Conservation (phyloP, 768 basidiomycete species). For the Tephrocybe rancida region DNA sequence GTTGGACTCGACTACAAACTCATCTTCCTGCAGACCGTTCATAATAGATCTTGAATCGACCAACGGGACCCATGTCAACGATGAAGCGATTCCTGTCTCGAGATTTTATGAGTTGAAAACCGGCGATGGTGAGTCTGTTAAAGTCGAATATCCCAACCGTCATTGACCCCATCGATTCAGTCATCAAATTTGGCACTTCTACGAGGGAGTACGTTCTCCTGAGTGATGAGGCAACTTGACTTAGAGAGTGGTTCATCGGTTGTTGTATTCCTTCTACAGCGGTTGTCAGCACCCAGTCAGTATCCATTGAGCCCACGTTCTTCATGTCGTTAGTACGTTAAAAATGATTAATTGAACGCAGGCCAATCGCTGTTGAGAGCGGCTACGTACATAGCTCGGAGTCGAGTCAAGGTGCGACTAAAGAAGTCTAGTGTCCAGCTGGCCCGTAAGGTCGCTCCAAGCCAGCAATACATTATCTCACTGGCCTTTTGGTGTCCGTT, state of each 20-base stretch:
- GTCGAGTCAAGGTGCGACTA: no score
- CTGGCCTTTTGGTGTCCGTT: no score
- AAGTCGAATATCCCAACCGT: conserved; percentile 4
- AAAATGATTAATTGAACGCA: no score
- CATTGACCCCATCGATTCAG: conserved; percentile 34
- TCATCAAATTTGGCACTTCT: conserved; percentile 85
- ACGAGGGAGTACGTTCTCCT: conserved; percentile 83
- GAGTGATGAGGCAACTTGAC: conserved; percentile 68
- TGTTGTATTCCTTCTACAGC: no score
- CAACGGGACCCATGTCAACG: conserved; percentile 93
- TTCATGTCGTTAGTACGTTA: no score
- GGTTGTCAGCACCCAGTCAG: no score
- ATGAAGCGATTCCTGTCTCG: conserved; percentile 78
- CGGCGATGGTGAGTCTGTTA: conserved; percentile 67
- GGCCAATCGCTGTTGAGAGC: no score
- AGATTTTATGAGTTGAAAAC: conserved; percentile 84
- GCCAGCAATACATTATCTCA: no score
- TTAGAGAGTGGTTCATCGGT: background rate
- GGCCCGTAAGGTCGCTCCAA: no score
- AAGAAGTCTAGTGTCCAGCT: no score
- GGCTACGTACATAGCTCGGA: no score
- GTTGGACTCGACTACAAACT: conserved; percentile 1
- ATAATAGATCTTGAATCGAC: conserved; percentile 99
- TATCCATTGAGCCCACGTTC: no score
- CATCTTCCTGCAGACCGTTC: conserved; percentile 67